Evolutionary conservation across 345 rosid genomes (phyloP).

Genomic region (Pelargonium nanum): DNA sequence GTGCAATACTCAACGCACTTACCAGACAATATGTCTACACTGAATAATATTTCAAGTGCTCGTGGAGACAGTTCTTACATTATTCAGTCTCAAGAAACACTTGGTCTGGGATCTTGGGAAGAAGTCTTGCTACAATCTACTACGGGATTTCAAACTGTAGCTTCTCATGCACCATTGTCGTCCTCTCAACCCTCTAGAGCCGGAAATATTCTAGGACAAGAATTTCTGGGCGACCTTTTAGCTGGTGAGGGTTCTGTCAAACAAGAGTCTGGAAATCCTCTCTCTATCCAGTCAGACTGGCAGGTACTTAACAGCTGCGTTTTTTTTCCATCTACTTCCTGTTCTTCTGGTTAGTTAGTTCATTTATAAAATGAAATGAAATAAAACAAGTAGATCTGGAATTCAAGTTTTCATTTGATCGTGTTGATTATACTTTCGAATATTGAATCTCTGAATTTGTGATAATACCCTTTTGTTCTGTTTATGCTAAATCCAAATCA

Average conservation of each 20-base stretch:
- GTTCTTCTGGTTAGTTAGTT: too few species aligned
- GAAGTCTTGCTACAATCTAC: constrained; percentile 40
- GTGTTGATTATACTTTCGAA: not conserved
- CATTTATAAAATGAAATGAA: too few species aligned
- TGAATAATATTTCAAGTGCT: constrained; percentile 24
- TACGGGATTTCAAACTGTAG: constrained; percentile 23
- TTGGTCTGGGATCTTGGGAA: constrained; percentile 57
- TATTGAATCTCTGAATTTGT: not conserved
- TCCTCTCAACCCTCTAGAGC: constrained; percentile 20
- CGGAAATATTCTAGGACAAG: constrained; percentile 20
- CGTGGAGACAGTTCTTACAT: constrained; percentile 15
- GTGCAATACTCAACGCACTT: constrained; percentile 14
- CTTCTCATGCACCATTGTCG: constrained; percentile 26
- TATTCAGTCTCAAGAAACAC: constrained; percentile 37
- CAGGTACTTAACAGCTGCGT: constrained; percentile 37
- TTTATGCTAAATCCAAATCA: not conserved
- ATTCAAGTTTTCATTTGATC: not conserved
- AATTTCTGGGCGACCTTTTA: constrained; percentile 26
- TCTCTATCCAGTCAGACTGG: constrained; percentile 43
- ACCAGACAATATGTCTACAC: constrained; percentile 16
- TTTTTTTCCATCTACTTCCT: not conserved
- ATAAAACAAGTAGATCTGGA: not conserved
- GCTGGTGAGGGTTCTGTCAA: constrained; percentile 19
- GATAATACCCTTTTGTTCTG: not conserved
- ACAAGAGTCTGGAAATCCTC: constrained; percentile 32